Evolutionary conservation across 371 early-diverging fungal genomes (phyloP).

Genomic region (Circinella minor): DNA sequence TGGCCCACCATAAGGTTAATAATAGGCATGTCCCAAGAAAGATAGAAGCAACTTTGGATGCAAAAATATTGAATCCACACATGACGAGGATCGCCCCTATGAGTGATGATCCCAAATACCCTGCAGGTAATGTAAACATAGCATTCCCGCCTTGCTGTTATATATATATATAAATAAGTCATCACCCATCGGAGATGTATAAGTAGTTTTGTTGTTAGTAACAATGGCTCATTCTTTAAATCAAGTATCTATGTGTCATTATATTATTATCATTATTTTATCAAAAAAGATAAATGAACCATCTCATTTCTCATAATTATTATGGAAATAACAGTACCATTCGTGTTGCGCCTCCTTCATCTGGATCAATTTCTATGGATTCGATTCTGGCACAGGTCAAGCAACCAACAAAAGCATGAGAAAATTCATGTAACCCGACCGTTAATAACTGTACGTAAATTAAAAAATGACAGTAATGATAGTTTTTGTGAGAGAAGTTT

Average conservation of each 20-base stretch:
- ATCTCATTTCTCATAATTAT: not conserved
- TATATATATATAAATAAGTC: not conserved
- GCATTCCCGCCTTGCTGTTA: conserved; percentile 65
- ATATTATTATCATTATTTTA: too few relatives aligned
- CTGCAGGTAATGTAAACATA: conserved; percentile 74
- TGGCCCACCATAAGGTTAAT: conserved; percentile 78
- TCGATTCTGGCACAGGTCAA: conserved; percentile 86
- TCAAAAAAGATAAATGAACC: not conserved
- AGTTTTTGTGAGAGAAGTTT: not conserved
- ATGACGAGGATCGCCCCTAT: conserved; percentile 89
- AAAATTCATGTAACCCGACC: conserved; percentile 81
- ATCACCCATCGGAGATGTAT: too few relatives aligned
- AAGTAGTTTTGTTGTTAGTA: not conserved
- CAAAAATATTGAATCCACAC: conserved; percentile 82
- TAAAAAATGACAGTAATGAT: not conserved
- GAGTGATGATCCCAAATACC: conserved; percentile 74
- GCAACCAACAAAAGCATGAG: conserved; percentile 76
- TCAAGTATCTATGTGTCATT: too few relatives aligned
- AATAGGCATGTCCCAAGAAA: conserved; percentile 80
- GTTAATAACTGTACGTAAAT: conserved; percentile 58
- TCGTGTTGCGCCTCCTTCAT: conserved; percentile 85
- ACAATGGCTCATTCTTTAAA: too few relatives aligned
- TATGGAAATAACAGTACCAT: conserved; percentile 54
- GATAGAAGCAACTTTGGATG: conserved; percentile 84
- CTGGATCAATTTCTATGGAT: conserved; percentile 85